Evolutionary conservation across 169 alveolate species (phyloP).

Genomic region (Babesia ovata): DNA sequence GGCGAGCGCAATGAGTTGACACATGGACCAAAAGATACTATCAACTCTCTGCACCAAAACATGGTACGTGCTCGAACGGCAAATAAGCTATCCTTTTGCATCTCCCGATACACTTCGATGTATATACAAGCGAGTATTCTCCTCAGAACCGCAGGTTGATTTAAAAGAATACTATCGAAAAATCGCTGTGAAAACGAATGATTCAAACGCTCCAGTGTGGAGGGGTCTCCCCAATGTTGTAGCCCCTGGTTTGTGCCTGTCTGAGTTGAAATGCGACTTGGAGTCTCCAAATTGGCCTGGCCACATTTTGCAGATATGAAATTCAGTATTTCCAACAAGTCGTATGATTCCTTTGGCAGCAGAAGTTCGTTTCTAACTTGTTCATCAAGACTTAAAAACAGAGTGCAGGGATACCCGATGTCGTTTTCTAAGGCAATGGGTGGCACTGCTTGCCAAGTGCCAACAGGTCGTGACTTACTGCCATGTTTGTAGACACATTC

Average conservation of each 20-base stretch:
- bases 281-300: not conserved
- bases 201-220: not conserved
- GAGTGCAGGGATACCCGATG: not conserved
- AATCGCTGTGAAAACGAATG: not conserved
- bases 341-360: not conserved
- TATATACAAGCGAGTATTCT: not conserved
- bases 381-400: not conserved
- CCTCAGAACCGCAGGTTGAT: not conserved
- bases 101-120: not conserved
- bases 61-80: not conserved
- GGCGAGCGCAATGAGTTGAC: not conserved
- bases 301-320: not conserved
- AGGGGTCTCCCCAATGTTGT: not conserved
- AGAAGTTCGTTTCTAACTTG: not conserved
- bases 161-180: not conserved
- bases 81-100: not conserved
- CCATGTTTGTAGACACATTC: not conserved
- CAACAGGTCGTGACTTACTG: not conserved
- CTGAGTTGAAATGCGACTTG: not conserved
- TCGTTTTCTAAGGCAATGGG: conserved; percentile 17
- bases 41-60: not conserved
- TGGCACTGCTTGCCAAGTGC: conserved; percentile 3
- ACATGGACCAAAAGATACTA: not conserved
- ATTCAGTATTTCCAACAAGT: not conserved
- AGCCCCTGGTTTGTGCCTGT: no score